These are phyloP conservation scores for Metarhizium robertsii DNA, from an alignment of 2,329 filamentous ascomycete species.

Conservation along the genomic window DNA sequence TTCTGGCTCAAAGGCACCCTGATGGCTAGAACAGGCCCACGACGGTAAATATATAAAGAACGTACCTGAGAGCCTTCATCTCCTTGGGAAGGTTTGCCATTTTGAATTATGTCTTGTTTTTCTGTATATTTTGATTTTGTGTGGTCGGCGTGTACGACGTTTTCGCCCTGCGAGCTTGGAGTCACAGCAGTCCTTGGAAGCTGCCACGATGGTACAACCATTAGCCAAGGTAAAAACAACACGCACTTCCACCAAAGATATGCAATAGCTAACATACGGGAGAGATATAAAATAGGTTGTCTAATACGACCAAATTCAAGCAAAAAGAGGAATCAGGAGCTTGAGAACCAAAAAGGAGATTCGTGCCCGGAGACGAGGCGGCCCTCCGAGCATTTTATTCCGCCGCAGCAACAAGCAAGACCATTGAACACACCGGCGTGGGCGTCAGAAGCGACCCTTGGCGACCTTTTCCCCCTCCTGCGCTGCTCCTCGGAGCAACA, in stretches of 20 bases:
- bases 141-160: neutral
- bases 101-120: neutral
- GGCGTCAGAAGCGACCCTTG: neutral
- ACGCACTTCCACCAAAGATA: neutral
- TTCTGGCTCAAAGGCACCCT: slow-evolving; percentile 8
- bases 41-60: slow-evolving; percentile 8
- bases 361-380: neutral
- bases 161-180: no score
- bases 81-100: slow-evolving; percentile 37
- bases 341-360: neutral
- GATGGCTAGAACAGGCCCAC: slow-evolving; percentile 10
- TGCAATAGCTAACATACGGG: neutral
- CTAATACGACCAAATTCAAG: neutral
- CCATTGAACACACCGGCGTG: neutral
- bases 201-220: neutral
- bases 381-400: neutral
- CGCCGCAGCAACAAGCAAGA: neutral
- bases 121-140: neutral
- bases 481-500: no score
- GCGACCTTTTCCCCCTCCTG: neutral
- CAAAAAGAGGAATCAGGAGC: neutral
- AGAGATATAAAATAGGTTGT: neutral
- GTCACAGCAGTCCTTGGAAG: no score
- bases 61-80: slow-evolving; percentile 54
- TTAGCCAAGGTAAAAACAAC: neutral